phyloP scores from a whole-genome alignment of 2,329 filamentous ascomycete species.

The Phoma herbarum region DNA sequence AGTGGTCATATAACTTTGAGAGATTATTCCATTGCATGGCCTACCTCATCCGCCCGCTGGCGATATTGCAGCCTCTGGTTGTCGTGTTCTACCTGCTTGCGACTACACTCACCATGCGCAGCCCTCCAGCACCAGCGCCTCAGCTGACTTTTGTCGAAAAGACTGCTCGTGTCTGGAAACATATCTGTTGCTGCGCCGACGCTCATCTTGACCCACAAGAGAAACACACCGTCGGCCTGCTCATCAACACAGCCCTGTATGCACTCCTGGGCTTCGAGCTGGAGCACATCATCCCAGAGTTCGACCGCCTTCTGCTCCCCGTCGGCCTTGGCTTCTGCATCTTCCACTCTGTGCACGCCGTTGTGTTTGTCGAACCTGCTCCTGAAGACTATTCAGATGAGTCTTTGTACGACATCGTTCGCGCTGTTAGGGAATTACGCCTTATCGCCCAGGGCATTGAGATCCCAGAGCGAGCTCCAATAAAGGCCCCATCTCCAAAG shows the following conservation, averaged over 20 bases:
- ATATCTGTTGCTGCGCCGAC: background rate
- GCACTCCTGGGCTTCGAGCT: constrained; percentile 4
- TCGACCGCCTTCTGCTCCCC: constrained; percentile 4
- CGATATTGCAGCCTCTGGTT: background rate
- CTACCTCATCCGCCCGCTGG: background rate
- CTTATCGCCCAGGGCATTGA: background rate
- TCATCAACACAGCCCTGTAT: constrained; percentile 6
- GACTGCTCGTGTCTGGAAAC: background rate
- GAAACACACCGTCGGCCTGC: background rate
- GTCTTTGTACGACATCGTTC: background rate
- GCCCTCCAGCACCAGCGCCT: background rate
- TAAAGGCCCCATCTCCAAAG: background rate
- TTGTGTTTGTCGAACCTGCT: background rate
- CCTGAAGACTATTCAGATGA: background rate
- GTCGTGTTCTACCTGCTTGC: background rate
- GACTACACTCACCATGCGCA: background rate
- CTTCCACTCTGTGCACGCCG: background rate
- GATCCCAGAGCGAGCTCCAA: background rate
- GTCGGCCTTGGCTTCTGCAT: constrained; percentile 3
- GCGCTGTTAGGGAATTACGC: background rate
- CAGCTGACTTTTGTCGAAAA: background rate
- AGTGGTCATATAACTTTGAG: background rate
- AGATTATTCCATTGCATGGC: background rate
- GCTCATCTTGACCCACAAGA: background rate
- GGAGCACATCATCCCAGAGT: constrained; percentile 4